These are phyloP conservation scores for Hyaloscypha hepaticicola DNA, from an alignment of 495 filamentous ascomycete species.

Conservation along the genomic window DNA sequence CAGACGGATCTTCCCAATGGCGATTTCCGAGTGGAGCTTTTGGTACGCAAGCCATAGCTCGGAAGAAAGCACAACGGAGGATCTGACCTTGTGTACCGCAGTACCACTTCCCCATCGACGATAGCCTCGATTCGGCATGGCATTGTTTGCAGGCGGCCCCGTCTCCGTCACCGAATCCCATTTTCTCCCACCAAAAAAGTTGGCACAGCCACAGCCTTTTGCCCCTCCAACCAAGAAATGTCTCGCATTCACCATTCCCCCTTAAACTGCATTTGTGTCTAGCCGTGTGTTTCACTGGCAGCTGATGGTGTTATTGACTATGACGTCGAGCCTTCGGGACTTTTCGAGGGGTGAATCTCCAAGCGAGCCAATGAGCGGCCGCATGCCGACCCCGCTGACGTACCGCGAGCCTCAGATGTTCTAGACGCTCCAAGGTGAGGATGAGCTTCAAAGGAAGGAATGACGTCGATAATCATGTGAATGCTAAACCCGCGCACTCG, in stretches of 20 bases:
- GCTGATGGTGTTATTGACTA: neutral
- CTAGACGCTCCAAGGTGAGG: neutral
- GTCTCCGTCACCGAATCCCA: neutral
- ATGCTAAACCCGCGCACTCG: neutral
- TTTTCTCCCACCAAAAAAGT: conserved; percentile 10
- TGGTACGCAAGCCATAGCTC: neutral
- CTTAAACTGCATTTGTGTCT: neutral
- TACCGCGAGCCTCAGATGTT: neutral
- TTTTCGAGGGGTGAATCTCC: conserved; percentile 6
- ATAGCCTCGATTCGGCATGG: neutral
- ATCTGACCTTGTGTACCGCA: neutral
- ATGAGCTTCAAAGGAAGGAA: neutral
- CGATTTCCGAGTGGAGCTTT: neutral
- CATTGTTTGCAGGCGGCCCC: neutral
- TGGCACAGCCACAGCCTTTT: conserved; percentile 23
- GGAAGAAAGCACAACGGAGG: neutral
- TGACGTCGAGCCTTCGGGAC: conserved; percentile 17
- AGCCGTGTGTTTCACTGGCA: neutral
- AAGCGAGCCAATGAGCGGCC: conserved; percentile 13
- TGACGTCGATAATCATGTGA: neutral
- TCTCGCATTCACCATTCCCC: neutral
- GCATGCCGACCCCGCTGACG: conserved; percentile 19
- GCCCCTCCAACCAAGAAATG: neutral
- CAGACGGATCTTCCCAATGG: neutral
- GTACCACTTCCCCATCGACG: neutral